Base-by-base conservation (phyloP, 441 rosid species). In the Corymbia citriodora region DNA sequence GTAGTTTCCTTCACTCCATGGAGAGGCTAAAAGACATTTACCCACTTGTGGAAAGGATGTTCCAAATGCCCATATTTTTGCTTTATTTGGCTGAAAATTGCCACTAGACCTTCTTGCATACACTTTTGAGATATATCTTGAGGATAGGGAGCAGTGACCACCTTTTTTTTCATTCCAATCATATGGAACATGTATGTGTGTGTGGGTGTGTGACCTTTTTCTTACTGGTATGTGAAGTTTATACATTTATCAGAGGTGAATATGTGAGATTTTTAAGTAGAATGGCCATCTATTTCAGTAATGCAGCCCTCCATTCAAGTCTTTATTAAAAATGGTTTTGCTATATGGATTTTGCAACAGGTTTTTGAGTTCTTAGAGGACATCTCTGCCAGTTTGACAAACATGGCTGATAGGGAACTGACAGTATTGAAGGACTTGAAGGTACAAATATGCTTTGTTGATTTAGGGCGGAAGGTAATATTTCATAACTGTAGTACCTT, bases 321-420 rank as follows among this genome's bases (percentile, higher is more conserved):
- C 59, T 33, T 87, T 55, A 17, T 55, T 45, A 55, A 19, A 49
- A 54, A 21, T 54, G 45, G n/a, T 52, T 25, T 87, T 52, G 48
- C 36, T 87, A 53, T 87, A 11, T 33, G 63, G 45, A 53, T 87
- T 87, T 8, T 79, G 85, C 50, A 79, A 79, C 95, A 98, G 99
- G 98, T 98, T 65, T 93, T 95, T 93, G 96, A 95, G 91, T 98
- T 98, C 95, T 93, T 98, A 89, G 99, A 98, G 94, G 97, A 96
- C 87, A 93, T 98, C 91, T 98, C 99, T 87, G 92, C 96, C 92
- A 94, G 93, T 94, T 95, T 98, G 93, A 94, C 95, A 87, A 96
- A 96, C 89, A 92, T 95, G 93, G 99, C 98, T 79, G 89, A 88
- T 53, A 92, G 95, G 94, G 99, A 98, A 93, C 94, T 98, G 70